phyloP scores from a whole-genome alignment of 176 grass and related monocot species.

The Cenchrus americanus region DNA sequence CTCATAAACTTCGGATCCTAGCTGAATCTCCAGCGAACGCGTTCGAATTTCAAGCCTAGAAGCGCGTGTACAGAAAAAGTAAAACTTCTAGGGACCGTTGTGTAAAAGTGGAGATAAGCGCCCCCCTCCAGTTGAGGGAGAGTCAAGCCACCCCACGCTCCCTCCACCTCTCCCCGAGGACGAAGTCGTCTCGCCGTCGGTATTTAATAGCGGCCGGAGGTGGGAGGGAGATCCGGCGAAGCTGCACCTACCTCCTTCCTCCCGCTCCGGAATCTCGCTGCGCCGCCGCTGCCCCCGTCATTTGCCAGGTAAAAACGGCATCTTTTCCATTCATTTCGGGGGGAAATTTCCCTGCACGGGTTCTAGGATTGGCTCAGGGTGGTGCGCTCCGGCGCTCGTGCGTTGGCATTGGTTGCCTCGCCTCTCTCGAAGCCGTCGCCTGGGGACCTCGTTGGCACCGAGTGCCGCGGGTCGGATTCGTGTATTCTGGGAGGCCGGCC shows the following conservation, averaged over 20 bases:
- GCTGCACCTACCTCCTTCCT: background rate
- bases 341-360: background rate
- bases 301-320: constrained; percentile 18
- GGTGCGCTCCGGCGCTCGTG: background rate
- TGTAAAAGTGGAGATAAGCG: background rate
- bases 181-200: background rate
- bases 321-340: background rate
- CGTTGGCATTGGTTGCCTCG: background rate
- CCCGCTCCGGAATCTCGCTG: background rate
- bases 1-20: background rate
- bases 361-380: background rate
- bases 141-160: background rate
- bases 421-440: background rate
- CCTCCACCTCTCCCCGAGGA: background rate
- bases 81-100: background rate
- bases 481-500: no score
- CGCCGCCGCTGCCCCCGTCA: background rate
- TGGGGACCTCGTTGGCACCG: background rate
- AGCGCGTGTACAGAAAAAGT: background rate
- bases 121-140: background rate
- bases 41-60: background rate
- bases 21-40: no score
- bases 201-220: background rate
- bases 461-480: background rate
- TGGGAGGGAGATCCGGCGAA: background rate